These are phyloP conservation scores for Rutstroemia sp. DNA, from an alignment of 2,329 filamentous ascomycete genomes.

Conservation along the genomic window DNA sequence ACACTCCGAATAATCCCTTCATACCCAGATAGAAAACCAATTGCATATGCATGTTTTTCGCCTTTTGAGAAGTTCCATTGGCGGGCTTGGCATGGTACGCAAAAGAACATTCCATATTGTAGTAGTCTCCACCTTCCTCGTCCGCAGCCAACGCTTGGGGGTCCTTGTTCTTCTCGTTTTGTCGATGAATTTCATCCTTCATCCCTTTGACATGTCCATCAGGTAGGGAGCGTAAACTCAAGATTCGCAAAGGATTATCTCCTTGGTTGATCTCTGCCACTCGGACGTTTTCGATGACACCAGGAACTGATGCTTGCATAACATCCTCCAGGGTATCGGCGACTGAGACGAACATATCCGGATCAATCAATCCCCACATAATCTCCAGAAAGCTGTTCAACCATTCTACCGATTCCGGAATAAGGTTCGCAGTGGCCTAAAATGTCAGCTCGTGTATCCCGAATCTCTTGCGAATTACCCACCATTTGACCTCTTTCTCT, in stretches of 20 bases:
- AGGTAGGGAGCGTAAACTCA: constrained; percentile 79
- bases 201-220: constrained; percentile 75
- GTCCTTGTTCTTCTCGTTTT: constrained; percentile 76
- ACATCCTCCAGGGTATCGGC: constrained; percentile 94
- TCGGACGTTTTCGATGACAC: constrained; percentile 87
- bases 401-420: constrained; percentile 93
- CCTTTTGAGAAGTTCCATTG: constrained; percentile 67
- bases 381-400: constrained; percentile 83
- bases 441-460: background rate
- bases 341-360: constrained; percentile 83
- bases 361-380: constrained; percentile 87
- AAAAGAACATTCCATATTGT: constrained; percentile 85
- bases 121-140: constrained; percentile 85
- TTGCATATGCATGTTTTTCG: constrained; percentile 95
- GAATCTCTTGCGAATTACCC: constrained; percentile 16
- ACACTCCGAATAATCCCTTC: constrained; percentile 27
- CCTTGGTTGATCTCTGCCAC: constrained; percentile 94
- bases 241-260: constrained; percentile 78
- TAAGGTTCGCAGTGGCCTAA: constrained; percentile 72
- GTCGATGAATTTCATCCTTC: constrained; percentile 70
- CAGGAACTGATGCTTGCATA: constrained; percentile 91
- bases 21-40: constrained; percentile 83
- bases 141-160: constrained; percentile 81
- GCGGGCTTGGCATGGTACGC: constrained; percentile 84
- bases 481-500: constrained; percentile 74